Percentiles rank a stretch among this genome's conserved stretches.
phyloP scores from a whole-genome alignment of 108 stramenopile species.

The Cylindrotheca fusiformis region DNA sequence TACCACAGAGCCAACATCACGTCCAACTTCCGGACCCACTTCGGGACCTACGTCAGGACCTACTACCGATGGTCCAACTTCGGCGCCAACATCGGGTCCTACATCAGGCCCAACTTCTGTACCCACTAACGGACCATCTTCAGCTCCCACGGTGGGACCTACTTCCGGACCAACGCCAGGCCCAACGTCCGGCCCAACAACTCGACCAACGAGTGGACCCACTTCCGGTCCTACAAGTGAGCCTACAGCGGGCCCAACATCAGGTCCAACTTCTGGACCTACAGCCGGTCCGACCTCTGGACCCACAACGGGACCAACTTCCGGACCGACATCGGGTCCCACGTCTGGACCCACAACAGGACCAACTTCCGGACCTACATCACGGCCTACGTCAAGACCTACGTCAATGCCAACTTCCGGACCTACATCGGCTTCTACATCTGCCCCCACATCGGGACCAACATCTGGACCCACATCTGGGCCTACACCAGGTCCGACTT shows the following conservation, averaged over 20 bases:
- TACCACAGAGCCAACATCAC: conserved; percentile 4
- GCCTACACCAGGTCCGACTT: conserved; percentile 18
- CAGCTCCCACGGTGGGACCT: neutral
- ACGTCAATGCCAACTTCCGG: conserved; percentile 3
- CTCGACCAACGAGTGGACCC: too few relatives aligned
- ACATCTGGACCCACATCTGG: too few relatives aligned
- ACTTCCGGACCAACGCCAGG: too few relatives aligned
- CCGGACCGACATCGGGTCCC: conserved; percentile 11
- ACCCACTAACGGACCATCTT: neutral
- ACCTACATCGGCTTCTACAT: conserved; percentile 5
- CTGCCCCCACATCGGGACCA: too few relatives aligned
- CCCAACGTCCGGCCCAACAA: conserved; percentile 11
- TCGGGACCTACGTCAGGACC: conserved; percentile 17
- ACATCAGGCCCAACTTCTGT: too few relatives aligned
- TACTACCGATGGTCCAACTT: conserved; percentile 2
- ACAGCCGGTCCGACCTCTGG: conserved; percentile 4
- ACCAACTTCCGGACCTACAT: conserved; percentile 5
- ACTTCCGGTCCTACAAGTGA: too few relatives aligned
- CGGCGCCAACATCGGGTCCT: too few relatives aligned
- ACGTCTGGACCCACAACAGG: neutral
- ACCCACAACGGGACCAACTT: conserved; percentile 9
- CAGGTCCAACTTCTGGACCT: conserved; percentile 9
- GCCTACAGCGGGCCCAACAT: conserved; percentile 4
- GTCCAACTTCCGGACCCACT: conserved; percentile 18
- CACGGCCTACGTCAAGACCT: neutral